Conservation (phyloP, 352 stramenopile species). For the Paralagenidium karlingii region DNA sequence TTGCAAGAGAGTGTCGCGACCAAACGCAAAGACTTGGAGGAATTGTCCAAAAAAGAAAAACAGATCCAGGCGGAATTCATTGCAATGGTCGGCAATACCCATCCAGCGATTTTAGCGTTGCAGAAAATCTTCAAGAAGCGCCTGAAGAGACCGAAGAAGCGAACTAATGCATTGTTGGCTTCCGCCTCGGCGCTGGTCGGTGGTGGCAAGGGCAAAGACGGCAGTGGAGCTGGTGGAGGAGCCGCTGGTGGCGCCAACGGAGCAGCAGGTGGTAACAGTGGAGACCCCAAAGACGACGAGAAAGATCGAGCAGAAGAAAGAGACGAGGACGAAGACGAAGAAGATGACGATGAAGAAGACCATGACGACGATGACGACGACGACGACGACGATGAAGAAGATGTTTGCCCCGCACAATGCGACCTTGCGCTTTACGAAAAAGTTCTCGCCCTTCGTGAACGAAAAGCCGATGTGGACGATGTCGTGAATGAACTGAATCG, state of each 20-base stretch:
- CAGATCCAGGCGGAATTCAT: constrained; percentile 60
- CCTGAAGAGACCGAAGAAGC: constrained; percentile 86
- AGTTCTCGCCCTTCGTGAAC: constrained; percentile 85
- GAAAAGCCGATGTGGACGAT: constrained; percentile 86
- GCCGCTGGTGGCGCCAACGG: constrained; percentile 11
- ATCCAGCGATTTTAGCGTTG: constrained; percentile 54
- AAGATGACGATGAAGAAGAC: constrained; percentile 53
- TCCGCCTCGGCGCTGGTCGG: no score
- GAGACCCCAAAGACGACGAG: constrained; percentile 32
- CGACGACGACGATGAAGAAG: constrained; percentile 87
- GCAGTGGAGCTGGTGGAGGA: no score
- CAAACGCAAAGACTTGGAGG: constrained; percentile 76
- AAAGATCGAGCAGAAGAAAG: constrained; percentile 50
- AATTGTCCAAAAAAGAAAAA: constrained; percentile 51
- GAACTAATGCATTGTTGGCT: no score
- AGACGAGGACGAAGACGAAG: constrained; percentile 60
- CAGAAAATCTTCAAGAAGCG: constrained; percentile 85
- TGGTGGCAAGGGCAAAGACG: constrained; percentile 11
- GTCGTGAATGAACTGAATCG: constrained; percentile 75
- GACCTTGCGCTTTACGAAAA: constrained; percentile 87
- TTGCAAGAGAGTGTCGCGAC: constrained; percentile 53
- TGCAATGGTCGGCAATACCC: constrained; percentile 48
- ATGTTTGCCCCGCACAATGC: constrained; percentile 81
- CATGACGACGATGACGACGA: constrained; percentile 86
- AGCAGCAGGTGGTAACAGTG: constrained; percentile 14